Evolutionary conservation across 1,139 yeast species (phyloP), one percentile per base, ranked within the genome.

Genomic region (Pichia sp.): DNA sequence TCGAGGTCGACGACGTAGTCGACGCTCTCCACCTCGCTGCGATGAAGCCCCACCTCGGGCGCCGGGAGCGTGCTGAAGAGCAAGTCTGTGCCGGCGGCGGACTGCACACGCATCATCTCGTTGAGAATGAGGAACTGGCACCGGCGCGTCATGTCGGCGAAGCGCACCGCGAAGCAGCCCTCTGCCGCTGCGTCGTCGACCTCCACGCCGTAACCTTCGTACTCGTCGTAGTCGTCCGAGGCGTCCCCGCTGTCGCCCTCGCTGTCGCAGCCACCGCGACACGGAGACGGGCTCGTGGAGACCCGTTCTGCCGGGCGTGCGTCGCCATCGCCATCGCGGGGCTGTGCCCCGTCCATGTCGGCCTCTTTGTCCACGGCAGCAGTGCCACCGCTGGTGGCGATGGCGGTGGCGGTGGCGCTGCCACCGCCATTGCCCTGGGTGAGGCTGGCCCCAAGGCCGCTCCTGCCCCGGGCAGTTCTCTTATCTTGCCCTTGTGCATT

Each of bases 91-190:
- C 29, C 45, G 11, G 15, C 41, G n/a, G 36, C 38, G 13, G 45
- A 42, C 19, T 23, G n/a, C 1, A 4, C 30, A 30, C 15, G 23
- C 54, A 93, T 90, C 62, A 93, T 73, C 61, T 90, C 96, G 67
- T 93, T 92, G 60, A 93, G 73, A 50, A 93, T 85, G 50, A 92
- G 71, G 68, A 92, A 96, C 70, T 93, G 99, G 0, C 95, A 95
- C 61, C 84, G 81, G 4, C 97, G 95, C 0, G 98, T 96, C 26
- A 93, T 72, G 58, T 88, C 93, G 7, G 49, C 54, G 41, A 56
- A 56, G 19, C 41, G 45, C n/a, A 52, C 54, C 2, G 47, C 52
- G 15, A 55, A 45, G 5, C 41, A 34, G 5, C 43, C 45, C 13
- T 42, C 54, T 2, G 45, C 49, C 23, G 23, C 23, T 8, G 46